These are phyloP conservation scores for Flaveria floridana DNA, from an alignment of 140 eudicot species.

Conservation along the genomic window DNA sequence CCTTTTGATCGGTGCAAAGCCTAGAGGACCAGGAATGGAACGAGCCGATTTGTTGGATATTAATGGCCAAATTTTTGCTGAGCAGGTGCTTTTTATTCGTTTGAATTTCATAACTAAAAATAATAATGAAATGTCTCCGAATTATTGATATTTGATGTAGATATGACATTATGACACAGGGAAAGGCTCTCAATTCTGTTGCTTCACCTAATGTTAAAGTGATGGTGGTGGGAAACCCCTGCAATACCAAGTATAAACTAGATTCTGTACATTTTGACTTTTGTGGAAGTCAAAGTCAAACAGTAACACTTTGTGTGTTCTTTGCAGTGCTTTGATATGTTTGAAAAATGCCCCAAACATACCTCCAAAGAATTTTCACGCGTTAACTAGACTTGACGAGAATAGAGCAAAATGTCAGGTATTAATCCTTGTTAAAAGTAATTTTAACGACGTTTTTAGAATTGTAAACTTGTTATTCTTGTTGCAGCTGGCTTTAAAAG, in stretches of 20 bases:
- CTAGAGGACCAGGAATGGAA: slow-evolving; percentile 99
- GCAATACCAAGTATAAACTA: slow-evolving; percentile 80
- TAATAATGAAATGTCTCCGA: too few relatives aligned
- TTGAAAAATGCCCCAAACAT: slow-evolving; percentile 96
- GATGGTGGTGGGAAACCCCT: slow-evolving; percentile 97
- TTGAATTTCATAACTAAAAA: too few relatives aligned
- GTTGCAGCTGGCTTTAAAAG: slow-evolving; percentile 88
- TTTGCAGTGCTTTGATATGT: slow-evolving; percentile 90
- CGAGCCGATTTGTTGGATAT: slow-evolving; percentile 83
- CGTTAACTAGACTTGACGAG: slow-evolving; percentile 97
- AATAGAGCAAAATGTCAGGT: slow-evolving; percentile 99
- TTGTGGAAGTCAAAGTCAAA: slow-evolving; percentile 2
- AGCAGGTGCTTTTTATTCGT: slow-evolving; percentile 49
- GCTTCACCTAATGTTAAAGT: slow-evolving; percentile 95
- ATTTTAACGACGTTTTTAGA: too few relatives aligned
- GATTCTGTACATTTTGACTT: slow-evolving; percentile 1
- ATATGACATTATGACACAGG: slow-evolving; percentile 43
- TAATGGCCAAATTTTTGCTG: slow-evolving; percentile 85
- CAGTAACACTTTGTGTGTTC: background rate
- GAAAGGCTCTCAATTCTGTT: slow-evolving; percentile 95
- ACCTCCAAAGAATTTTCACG: slow-evolving; percentile 94
- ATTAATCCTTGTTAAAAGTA: background rate
- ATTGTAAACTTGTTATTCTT: background rate
- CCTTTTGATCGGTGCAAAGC: slow-evolving; percentile 95
- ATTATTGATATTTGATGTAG: too few relatives aligned